Evolutionary conservation across 2,329 filamentous ascomycete species (phyloP).

Genomic region (Fusarium temperatum): DNA sequence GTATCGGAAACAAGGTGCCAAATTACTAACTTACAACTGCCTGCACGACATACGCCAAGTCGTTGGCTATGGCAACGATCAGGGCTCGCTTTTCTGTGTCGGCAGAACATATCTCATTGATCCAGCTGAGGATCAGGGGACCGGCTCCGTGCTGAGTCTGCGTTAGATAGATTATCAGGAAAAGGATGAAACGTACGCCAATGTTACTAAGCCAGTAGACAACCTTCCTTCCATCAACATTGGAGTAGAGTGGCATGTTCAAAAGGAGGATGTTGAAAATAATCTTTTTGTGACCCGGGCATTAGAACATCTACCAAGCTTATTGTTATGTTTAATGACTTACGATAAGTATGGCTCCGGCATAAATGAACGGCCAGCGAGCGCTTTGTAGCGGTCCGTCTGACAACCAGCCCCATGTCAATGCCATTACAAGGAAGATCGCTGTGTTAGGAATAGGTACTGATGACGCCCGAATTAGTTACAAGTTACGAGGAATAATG

Average conservation of each 20-base stretch:
- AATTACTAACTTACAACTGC: not conserved
- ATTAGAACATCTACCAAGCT: not conserved
- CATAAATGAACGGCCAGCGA: constrained; percentile 30
- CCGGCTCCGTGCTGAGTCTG: constrained; percentile 10
- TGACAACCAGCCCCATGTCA: constrained; percentile 31
- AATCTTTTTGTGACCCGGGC: not conserved
- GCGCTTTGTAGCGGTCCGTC: constrained; percentile 21
- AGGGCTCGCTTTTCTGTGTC: constrained; percentile 36
- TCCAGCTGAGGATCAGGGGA: constrained; percentile 36
- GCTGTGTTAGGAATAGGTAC: constrained; percentile 21
- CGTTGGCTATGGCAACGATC: constrained; percentile 15
- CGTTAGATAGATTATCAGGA: too few species aligned
- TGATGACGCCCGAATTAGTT: not conserved
- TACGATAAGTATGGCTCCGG: constrained; percentile 22
- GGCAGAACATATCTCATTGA: constrained; percentile 33
- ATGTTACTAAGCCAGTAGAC: constrained; percentile 36
- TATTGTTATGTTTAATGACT: not conserved
- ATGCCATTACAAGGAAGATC: constrained; percentile 29
- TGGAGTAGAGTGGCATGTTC: constrained; percentile 25
- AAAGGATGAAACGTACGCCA: constrained; percentile 17
- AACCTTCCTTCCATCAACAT: constrained; percentile 10
- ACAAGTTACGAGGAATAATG: accelerated
- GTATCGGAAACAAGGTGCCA: not conserved
- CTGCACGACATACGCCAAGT: constrained; percentile 28
- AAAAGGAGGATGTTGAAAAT: constrained; percentile 15